A percentile compares a stretch with the other conserved stretches of the same genome.
Evolutionary conservation across 129 eudicot genomes (phyloP).

Genomic region (Artemisia annua): DNA sequence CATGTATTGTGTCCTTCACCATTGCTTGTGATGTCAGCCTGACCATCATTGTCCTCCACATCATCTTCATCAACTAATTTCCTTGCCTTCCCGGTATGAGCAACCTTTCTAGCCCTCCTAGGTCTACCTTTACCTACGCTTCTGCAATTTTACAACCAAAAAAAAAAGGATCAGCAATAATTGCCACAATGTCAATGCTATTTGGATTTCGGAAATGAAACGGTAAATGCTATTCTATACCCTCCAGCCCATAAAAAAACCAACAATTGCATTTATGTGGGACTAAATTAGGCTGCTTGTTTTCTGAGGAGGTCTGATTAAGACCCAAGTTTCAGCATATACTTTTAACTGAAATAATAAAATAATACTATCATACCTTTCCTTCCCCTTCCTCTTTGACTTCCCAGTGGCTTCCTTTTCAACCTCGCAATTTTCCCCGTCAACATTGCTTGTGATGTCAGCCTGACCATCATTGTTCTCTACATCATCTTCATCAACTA

Average conservation of each 20-base stretch:
- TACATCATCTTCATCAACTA: constrained; percentile 34
- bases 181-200: neutral
- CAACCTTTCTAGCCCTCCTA: constrained; percentile 34
- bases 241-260: no score
- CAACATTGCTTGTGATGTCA: constrained; percentile 11
- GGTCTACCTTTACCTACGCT: constrained; percentile 23
- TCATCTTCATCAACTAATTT: constrained; percentile 35
- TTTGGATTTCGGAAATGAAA: neutral
- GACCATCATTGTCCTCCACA: constrained; percentile 21
- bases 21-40: constrained; percentile 16
- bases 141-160: constrained; percentile 28
- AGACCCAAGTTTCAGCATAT: no score
- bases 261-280: no score
- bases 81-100: constrained; percentile 26
- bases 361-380: constrained; percentile 22
- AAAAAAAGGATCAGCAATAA: constrained; percentile 1
- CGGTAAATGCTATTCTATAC: neutral
- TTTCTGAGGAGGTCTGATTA: no score
- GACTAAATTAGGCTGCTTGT: no score
- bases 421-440: neutral
- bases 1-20: neutral
- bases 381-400: neutral
- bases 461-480: constrained; percentile 23
- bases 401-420: neutral
- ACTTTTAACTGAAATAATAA: no score